These are phyloP conservation scores for Populus ilicifolia DNA, from an alignment of 345 rosid genomes.

Conservation along the genomic window DNA sequence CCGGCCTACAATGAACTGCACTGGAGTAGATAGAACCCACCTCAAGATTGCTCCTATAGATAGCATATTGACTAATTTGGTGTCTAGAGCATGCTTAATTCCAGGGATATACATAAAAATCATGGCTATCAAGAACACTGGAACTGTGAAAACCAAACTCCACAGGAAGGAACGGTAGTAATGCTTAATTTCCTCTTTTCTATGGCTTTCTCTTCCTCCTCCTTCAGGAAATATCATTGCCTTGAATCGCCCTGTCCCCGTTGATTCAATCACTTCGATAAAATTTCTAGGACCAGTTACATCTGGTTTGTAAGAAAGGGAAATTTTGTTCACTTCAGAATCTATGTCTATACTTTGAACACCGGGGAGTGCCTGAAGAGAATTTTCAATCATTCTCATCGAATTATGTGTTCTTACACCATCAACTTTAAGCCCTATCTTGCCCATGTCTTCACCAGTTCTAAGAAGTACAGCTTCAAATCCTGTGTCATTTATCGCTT, in stretches of 20 bases:
- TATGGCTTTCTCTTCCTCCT: conserved; percentile 54
- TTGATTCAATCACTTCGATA: conserved; percentile 70
- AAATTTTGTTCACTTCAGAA: conserved; percentile 35
- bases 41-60: conserved; percentile 57
- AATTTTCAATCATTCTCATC: conserved; percentile 46
- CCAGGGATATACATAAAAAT: conserved; percentile 78
- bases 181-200: conserved; percentile 60
- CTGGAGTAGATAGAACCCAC: conserved; percentile 74
- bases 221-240: conserved; percentile 65
- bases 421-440: conserved; percentile 66
- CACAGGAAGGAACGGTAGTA: conserved; percentile 60
- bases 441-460: conserved; percentile 63
- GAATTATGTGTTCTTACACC: conserved; percentile 52
- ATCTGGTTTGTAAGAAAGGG: conserved; percentile 65
- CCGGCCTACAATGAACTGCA: conserved; percentile 80
- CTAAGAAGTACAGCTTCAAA: conserved; percentile 71
- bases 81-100: conserved; percentile 49
- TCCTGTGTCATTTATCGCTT: conserved; percentile 58
- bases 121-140: conserved; percentile 81
- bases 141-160: conserved; percentile 85
- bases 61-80: conserved; percentile 74
- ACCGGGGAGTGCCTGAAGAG: conserved; percentile 87
- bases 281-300: conserved; percentile 78
- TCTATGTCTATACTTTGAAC: conserved; percentile 41
- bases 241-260: conserved; percentile 61